Evolutionary conservation across 306 rosid species (phyloP).

Genomic region (Cicer chorassanicum): DNA sequence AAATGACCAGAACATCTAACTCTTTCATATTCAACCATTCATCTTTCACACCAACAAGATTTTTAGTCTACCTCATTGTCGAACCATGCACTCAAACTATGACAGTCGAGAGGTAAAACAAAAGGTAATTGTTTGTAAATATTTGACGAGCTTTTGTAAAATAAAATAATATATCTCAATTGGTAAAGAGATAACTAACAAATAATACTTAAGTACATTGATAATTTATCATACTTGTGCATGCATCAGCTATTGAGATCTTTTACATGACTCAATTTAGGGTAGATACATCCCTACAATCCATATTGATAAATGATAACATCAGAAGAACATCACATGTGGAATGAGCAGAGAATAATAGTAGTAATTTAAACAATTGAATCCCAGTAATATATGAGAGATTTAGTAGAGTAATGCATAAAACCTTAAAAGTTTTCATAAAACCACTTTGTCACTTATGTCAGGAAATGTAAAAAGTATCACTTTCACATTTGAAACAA

Average conservation of each 20-base stretch:
- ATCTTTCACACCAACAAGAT: too few relatives aligned
- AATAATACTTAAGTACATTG: neutral
- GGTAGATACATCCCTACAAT: neutral
- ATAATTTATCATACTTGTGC: neutral
- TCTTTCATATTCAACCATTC: neutral
- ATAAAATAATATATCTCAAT: too few relatives aligned
- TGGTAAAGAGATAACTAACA: neutral
- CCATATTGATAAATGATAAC: neutral
- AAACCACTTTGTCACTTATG: neutral
- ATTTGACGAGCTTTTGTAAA: too few relatives aligned
- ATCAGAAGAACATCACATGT: neutral
- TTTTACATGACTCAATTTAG: neutral
- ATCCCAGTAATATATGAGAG: neutral
- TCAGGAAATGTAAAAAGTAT: neutral
- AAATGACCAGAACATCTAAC: neutral
- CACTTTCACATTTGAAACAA: neutral
- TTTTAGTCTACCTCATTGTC: too few relatives aligned
- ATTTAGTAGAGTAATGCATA: neutral
- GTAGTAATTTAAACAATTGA: neutral
- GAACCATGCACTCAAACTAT: too few relatives aligned
- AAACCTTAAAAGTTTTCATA: neutral
- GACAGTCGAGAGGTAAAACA: too few relatives aligned
- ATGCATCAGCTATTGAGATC: too few relatives aligned
- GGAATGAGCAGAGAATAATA: neutral
- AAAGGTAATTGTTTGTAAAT: too few relatives aligned